Base-by-base conservation (phyloP, 164 flowering plant genomes). In the Nymphaea thermarum region DNA sequence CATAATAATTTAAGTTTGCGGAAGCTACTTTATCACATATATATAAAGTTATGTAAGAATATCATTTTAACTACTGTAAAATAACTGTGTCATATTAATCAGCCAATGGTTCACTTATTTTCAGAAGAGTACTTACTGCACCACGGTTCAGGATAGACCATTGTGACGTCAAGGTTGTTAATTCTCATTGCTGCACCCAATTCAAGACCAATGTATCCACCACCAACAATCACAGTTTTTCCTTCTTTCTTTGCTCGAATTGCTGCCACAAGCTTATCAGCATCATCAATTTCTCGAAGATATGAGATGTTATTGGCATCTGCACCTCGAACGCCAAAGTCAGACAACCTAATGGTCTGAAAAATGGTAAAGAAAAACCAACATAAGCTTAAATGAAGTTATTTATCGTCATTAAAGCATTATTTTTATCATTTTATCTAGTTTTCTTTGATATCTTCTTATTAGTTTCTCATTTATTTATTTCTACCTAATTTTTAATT, bases 101-200 rank as follows among this genome's bases (percentile, higher is more conserved):
- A 25, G 36, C 36, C 36, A 25, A 25, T 25, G 36, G 36, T 25
- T 25, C 36, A 25, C 36, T 25, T 25, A 25, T 47, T 14, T 47
- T 14, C 55, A 3, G 55, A 47, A 51, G 66, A 57, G 36, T 63
- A 90, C 99, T 90, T 88, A 95, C 99, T 92, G 87, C 98, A 95
- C 98, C 97, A 92, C 15, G 99, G 98, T 72, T 90, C 99, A 11
- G 98, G 99, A 73, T 84, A 95, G 66, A 92, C 96, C 94, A 95
- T 95, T 47, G 73, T 84, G 73, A 95, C 98, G 75, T 92, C 91
- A 36, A 82, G 16, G 68, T 95, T 82, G 78, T 95, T 92, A 51
- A 90, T 70, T 74, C 68, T 82, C 81, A 92, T 44, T 44, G 79
- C 98, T 65, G 98, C 98, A 80, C 91, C 74, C 65, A 90, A 86